Evolutionary conservation across 352 stramenopile genomes (phyloP), one percentile per base, ranked within the genome.

Genomic region (Discostella stelligera): DNA sequence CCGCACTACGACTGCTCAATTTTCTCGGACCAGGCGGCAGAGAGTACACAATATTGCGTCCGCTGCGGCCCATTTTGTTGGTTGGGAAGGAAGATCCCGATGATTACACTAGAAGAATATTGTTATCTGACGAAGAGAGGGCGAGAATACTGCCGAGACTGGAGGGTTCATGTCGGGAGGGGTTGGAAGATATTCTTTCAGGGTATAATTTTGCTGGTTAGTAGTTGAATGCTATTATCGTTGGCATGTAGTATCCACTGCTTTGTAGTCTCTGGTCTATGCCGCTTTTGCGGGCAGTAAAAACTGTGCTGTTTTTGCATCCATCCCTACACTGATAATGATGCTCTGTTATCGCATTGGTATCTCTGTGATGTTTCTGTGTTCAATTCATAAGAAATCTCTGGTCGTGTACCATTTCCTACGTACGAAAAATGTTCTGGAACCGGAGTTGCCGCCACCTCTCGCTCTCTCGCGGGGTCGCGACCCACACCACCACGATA

Each of bases 11-110:
- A 23, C 60, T 91, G 0, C 54, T 93, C 3, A 71, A 88, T 55
- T 83, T 80, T n/a, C 84, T 93, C 71, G 84, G 89, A 54, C 79
- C 87, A 53, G 61, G 70, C 9, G 75, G 70, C 4, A 89, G 61
- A 58, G 82, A 92, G 55, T 89, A 82, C 41, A 86, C 87, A 32
- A 69, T 93, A n/a, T 76, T 92, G 13, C 63, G 86, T 48, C 60
- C 90, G 18, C 58, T 93, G 6, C 82, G 88, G 60, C 88, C 88
- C 16, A 74, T 93, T n/a, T 60, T 93, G 21, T 72, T 93, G 59
- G 82, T 93, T 3, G 88, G 82, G 9, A 91, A 90, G 64, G 61
- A 73, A 21, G 77, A 89, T 70, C 52, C 73, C 10, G 76, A 82
- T 9, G 74, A 82, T 66, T 82, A 80, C 46, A 84, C 83, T 7